Percentiles rank a stretch among this genome's conserved stretches.
Conservation (phyloP, 768 basidiomycete genomes). For the Pleurotus giganteus region DNA sequence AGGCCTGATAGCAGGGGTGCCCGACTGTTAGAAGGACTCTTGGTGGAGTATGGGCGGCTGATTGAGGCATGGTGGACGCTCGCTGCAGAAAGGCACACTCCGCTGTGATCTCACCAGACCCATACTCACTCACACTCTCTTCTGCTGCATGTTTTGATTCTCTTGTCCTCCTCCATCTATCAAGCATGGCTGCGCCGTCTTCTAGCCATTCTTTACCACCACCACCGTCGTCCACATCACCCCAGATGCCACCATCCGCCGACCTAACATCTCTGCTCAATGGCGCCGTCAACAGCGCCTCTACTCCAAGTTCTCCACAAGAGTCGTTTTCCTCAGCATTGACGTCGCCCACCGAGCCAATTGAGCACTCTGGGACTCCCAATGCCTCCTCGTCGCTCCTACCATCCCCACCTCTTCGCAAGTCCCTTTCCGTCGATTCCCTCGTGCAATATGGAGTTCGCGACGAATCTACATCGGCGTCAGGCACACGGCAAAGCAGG, state of each 20-base stretch:
- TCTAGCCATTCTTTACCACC: neutral
- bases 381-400: slow-evolving; percentile 25
- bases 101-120: neutral
- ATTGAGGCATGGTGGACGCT: slow-evolving; percentile 3
- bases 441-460: slow-evolving; percentile 52
- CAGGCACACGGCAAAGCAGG: slow-evolving; percentile 35
- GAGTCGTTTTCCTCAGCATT: slow-evolving; percentile 15
- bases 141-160: neutral
- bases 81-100: slow-evolving; percentile 1
- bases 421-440: slow-evolving; percentile 78
- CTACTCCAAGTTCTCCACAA: slow-evolving; percentile 12
- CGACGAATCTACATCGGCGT: slow-evolving; percentile 26
- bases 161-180: neutral
- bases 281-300: neutral
- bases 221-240: neutral
- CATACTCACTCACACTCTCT: neutral
- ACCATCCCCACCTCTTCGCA: slow-evolving; percentile 50
- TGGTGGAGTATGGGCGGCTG: slow-evolving; percentile 17
- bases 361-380: slow-evolving; percentile 19
- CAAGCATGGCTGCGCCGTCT: slow-evolving; percentile 6
- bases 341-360: slow-evolving; percentile 16
- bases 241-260: neutral
- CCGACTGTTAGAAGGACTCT: slow-evolving; percentile 41
- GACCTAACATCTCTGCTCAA: neutral
- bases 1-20: neutral